Evolutionary conservation across 73 alveolate species (phyloP).

Genomic region (Uronychia setigera): DNA sequence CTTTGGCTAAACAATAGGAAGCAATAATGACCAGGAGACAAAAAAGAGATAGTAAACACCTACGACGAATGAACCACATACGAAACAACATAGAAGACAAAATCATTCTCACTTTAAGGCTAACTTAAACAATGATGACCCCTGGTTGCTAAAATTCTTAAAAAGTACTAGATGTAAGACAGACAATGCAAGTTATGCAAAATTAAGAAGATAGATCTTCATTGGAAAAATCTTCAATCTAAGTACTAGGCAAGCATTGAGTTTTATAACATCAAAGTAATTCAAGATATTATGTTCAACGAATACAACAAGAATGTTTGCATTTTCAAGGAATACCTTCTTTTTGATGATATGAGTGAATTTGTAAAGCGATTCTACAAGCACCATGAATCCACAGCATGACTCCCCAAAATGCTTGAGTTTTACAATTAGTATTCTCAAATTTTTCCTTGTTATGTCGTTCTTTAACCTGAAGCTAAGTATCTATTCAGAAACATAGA

Average conservation of each 20-base stretch:
- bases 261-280: slow-evolving; percentile 50
- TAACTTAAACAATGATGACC: background rate
- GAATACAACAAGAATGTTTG: slow-evolving; percentile 77
- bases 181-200: no score
- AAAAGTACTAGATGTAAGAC: no score
- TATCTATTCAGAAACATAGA: slow-evolving; percentile 3
- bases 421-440: slow-evolving; percentile 10
- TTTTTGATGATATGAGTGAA: slow-evolving; percentile 21
- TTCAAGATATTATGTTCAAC: slow-evolving; percentile 71
- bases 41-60: no score
- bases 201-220: no score
- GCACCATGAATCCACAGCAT: background rate
- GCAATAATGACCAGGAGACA: no score
- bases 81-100: background rate
- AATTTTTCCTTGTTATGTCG: slow-evolving; percentile 23
- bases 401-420: background rate
- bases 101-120: background rate
- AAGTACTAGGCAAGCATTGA: background rate
- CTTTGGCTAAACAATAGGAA: no score
- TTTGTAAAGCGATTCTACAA: slow-evolving; percentile 8
- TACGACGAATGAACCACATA: background rate
- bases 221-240: background rate
- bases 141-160: background rate
- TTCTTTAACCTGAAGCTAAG: background rate
- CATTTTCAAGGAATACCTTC: slow-evolving; percentile 60